A percentile compares a stretch with the other conserved stretches of the same genome.
These are phyloP conservation scores for Polytrichum commune DNA, from an alignment of 225 moss, liverwort and hornwort genomes.

Conservation along the genomic window DNA sequence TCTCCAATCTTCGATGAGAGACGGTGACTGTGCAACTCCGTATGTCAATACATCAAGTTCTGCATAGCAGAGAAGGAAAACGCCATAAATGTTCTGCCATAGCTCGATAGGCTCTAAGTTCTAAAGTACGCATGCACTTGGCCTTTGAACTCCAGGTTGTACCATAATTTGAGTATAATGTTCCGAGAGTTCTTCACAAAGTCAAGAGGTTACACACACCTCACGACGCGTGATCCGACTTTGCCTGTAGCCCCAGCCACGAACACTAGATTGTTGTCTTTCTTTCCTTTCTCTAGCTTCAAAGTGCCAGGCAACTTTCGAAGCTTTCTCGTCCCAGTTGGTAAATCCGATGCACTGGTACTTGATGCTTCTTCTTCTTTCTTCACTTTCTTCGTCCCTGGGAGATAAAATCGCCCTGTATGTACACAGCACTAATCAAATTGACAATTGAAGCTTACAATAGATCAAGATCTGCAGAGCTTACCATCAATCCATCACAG, in stretches of 20 bases:
- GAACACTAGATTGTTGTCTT: slow-evolving; percentile 67
- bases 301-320: slow-evolving; percentile 31
- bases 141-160: too few relatives aligned
- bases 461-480: not conserved
- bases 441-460: not conserved
- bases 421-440: not conserved
- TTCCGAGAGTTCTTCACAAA: not conserved
- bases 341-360: slow-evolving; percentile 17
- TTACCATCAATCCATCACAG: not conserved
- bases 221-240: slow-evolving; percentile 81
- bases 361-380: slow-evolving; percentile 27
- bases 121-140: too few relatives aligned
- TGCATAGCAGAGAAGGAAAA: too few relatives aligned
- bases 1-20: too few relatives aligned
- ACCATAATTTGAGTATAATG: too few relatives aligned
- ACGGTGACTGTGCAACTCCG: too few relatives aligned
- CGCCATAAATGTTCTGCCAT: too few relatives aligned
- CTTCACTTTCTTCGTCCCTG: slow-evolving; percentile 25
- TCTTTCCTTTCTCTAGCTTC: slow-evolving; percentile 32
- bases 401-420: slow-evolving; percentile 23
- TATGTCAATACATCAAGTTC: too few relatives aligned
- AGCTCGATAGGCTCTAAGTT: too few relatives aligned
- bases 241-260: slow-evolving; percentile 94
- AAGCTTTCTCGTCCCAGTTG: slow-evolving; percentile 39
- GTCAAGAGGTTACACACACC: slow-evolving; percentile 24